phyloP scores from a whole-genome alignment of 2,329 filamentous ascomycete species.

The Trichophyton simii region DNA sequence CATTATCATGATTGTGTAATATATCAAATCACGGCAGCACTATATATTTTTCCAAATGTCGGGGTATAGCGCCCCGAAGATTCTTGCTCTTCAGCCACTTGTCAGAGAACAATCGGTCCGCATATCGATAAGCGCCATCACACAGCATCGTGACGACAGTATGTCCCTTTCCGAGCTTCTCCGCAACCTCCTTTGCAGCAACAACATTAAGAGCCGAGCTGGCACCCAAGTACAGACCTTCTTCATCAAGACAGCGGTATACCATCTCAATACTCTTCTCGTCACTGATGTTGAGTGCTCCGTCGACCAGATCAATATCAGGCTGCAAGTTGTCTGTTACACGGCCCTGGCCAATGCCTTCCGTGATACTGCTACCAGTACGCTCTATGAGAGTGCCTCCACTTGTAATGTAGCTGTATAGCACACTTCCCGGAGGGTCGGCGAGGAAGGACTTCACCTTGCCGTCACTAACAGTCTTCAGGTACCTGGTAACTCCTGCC shows the following conservation, averaged over 20 bases:
- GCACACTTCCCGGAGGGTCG: conserved; percentile 83
- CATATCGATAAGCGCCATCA: conserved; percentile 95
- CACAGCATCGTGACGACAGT: conserved; percentile 90
- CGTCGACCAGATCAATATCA: conserved; percentile 74
- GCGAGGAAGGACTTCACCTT: conserved; percentile 78
- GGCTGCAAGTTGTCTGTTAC: conserved; percentile 88
- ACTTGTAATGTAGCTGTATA: conserved; percentile 81
- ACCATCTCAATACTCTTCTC: conserved; percentile 97
- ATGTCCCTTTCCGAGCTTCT: conserved; percentile 75
- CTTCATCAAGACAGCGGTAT: conserved; percentile 88
- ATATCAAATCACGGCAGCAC: conserved; percentile 55
- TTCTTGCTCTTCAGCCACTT: conserved; percentile 86
- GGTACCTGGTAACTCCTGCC: conserved; percentile 73
- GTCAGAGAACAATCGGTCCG: conserved; percentile 80
- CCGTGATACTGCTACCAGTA: conserved; percentile 77
- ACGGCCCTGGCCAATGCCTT: conserved; percentile 92
- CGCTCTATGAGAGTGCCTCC: conserved; percentile 76
- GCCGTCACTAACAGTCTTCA: conserved; percentile 71
- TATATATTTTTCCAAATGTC: conserved; percentile 84
- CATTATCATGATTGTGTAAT: neutral
- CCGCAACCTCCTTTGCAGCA: conserved; percentile 83
- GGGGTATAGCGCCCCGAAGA: conserved; percentile 65
- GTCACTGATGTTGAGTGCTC: conserved; percentile 70
- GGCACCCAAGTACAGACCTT: conserved; percentile 87
- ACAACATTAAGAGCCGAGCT: conserved; percentile 92